Percentiles rank a stretch among this genome's conserved stretches.
phyloP scores from a whole-genome alignment of 1,284 basidiomycete species.

The Cryptococcus sp. region DNA sequence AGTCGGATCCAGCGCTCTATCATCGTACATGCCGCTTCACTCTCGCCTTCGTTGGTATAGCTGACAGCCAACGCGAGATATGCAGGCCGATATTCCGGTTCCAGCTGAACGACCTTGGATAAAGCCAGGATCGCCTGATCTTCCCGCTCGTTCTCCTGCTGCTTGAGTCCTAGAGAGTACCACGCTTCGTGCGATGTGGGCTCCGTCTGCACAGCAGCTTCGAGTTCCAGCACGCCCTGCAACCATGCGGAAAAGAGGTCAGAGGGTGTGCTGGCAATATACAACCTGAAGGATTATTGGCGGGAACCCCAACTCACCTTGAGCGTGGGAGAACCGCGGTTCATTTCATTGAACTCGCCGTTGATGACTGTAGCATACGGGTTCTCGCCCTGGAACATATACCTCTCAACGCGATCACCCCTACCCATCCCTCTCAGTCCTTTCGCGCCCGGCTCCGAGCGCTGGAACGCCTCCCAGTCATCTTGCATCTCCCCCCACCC shows the following conservation, averaged over 20 bases:
- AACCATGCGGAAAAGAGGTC: constrained; percentile 15
- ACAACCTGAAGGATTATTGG: background rate
- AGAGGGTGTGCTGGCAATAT: constrained; percentile 14
- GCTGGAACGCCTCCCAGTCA: constrained; percentile 74
- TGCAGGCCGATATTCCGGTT: constrained; percentile 72
- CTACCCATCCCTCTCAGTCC: constrained; percentile 63
- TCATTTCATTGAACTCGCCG: constrained; percentile 54
- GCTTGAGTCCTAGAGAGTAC: constrained; percentile 92
- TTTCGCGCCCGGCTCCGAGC: constrained; percentile 63
- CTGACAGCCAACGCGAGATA: constrained; percentile 92
- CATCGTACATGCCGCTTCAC: constrained; percentile 71
- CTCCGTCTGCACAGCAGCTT: constrained; percentile 83
- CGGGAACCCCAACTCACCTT: constrained; percentile 25
- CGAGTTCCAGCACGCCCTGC: constrained; percentile 83
- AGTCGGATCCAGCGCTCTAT: constrained; percentile 75
- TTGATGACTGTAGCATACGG: constrained; percentile 66
- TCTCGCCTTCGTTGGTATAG: constrained; percentile 86
- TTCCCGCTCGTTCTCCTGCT: constrained; percentile 98
- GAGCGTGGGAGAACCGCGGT: constrained; percentile 34
- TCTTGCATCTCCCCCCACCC: constrained; percentile 69
- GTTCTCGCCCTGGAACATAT: constrained; percentile 79
- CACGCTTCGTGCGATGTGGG: constrained; percentile 73
- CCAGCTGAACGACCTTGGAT: constrained; percentile 75
- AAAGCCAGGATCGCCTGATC: constrained; percentile 86
- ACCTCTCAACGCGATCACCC: constrained; percentile 53